These are phyloP conservation scores for Penicillium paradoxum DNA, from an alignment of 495 filamentous ascomycete genomes.

Conservation along the genomic window DNA sequence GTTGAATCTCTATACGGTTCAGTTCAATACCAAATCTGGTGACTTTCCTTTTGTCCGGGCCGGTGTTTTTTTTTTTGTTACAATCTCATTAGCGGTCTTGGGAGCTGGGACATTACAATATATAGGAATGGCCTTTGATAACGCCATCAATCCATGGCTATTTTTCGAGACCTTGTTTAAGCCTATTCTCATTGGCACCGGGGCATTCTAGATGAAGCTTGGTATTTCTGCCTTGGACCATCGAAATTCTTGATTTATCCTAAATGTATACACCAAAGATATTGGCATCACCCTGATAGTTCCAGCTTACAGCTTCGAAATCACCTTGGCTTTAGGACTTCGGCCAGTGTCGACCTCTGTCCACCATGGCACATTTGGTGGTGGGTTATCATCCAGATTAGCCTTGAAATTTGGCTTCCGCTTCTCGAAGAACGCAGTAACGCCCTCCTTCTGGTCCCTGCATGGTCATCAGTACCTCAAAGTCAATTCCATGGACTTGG, in stretches of 20 bases:
- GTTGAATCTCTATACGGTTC: slow-evolving; percentile 7
- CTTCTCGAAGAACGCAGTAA: slow-evolving; percentile 46
- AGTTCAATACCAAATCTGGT: slow-evolving; percentile 8
- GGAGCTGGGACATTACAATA: slow-evolving; percentile 21
- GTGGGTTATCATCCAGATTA: slow-evolving; percentile 30
- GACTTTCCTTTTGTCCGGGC: slow-evolving; percentile 19
- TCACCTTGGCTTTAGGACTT: slow-evolving; percentile 16
- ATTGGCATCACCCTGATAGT: too few species aligned
- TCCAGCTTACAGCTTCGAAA: slow-evolving; percentile 26
- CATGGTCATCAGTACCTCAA: background rate
- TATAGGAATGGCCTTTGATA: slow-evolving; percentile 21
- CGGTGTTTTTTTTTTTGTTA: slow-evolving; percentile 24
- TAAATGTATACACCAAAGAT: background rate
- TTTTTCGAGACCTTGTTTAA: background rate
- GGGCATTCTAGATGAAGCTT: background rate
- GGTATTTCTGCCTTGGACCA: background rate
- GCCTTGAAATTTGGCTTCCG: slow-evolving; percentile 48
- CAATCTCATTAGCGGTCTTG: slow-evolving; percentile 27
- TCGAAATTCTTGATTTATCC: background rate
- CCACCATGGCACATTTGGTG: slow-evolving; percentile 29
- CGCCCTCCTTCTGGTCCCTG: slow-evolving; percentile 46
- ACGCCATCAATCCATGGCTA: background rate
- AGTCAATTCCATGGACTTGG: background rate
- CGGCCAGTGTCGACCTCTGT: slow-evolving; percentile 29
- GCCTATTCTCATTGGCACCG: background rate